Evolutionary conservation across 1,139 yeast genomes (phyloP), one percentile per base, ranked within the genome.

Genomic region (Taphrina flavorubra): DNA sequence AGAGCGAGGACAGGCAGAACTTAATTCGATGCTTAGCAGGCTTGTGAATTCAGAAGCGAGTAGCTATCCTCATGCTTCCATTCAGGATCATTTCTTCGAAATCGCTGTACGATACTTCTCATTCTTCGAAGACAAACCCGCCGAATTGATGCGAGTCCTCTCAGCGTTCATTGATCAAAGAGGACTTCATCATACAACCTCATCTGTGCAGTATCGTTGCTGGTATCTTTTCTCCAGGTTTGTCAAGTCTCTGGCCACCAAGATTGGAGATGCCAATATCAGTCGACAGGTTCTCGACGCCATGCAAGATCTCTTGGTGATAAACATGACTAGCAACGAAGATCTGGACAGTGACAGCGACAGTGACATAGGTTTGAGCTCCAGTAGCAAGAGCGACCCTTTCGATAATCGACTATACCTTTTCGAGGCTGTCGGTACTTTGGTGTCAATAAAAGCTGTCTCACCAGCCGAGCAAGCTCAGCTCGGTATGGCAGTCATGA

Each of bases 191-290:
- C 90, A 88, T 78, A 81, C 83, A 3, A 82, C 83, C 72, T 88
- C 85, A 70, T 87, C 86, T 72, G 97, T 92, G 11, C 86, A 92
- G 74, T 82, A 87, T 70, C 86, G 98, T 77, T 84, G 95, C 65
- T 94, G 99, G 97, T 94, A 91, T 77, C 81, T 92, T 72, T 90
- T 94, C 74, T 88, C 88, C 75, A 85, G 96, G 76, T 90, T 92
- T 75, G 83, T 92, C 73, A 91, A 89, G 76, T 80, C 88, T 61
- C 87, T 94, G 1, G 89, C 87, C 75, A 91, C 92, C 40, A 80
- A 85, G 68, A 79, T 86, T 39, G 83, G 85, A 40, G 76, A 75
- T 66, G 65, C 71, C 18, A 31, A 59, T 11, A 76, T 78, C 53
- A 84, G 84, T 53, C 80, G 77, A 59, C 78, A 83, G 14, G 79